Evolutionary conservation across 371 early-diverging fungal genomes (phyloP).

Genomic region (Apophysomyces ossiformis): DNA sequence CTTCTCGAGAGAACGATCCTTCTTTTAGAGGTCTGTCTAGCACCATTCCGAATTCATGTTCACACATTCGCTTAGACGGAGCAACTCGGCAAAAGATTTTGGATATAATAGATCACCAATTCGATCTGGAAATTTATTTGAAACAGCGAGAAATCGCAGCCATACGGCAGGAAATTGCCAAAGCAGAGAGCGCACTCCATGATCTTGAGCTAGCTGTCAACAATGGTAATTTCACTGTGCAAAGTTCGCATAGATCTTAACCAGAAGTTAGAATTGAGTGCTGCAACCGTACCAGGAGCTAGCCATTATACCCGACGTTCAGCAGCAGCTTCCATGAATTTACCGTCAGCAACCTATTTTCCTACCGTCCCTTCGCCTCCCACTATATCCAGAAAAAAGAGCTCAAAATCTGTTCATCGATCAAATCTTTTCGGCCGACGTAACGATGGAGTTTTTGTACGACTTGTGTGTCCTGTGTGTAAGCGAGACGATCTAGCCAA

Average conservation of each 20-base stretch:
- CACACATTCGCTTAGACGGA: slow-evolving; percentile 36
- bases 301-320: slow-evolving; percentile 50
- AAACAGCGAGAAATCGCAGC: slow-evolving; percentile 64
- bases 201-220: slow-evolving; percentile 56
- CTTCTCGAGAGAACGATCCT: background rate
- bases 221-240: slow-evolving; percentile 47
- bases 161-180: slow-evolving; percentile 60
- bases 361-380: slow-evolving; percentile 8
- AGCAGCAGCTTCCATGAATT: slow-evolving; percentile 26
- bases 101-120: slow-evolving; percentile 70
- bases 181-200: slow-evolving; percentile 55
- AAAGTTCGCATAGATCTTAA: background rate
- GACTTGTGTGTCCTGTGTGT: slow-evolving; percentile 61
- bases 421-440: slow-evolving; percentile 50
- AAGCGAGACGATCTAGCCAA: slow-evolving; percentile 70
- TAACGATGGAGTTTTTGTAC: slow-evolving; percentile 66
- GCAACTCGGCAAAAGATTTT: slow-evolving; percentile 56
- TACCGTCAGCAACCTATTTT: slow-evolving; percentile 4
- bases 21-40: background rate
- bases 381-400: slow-evolving; percentile 18
- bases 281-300: slow-evolving; percentile 34
- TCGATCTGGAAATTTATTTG: slow-evolving; percentile 74
- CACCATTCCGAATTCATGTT: background rate
- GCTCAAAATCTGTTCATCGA: slow-evolving; percentile 20
- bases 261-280: slow-evolving; percentile 19